These are phyloP conservation scores for Beauveria asiatica DNA, from an alignment of 2,329 filamentous ascomycete genomes.

Conservation along the genomic window DNA sequence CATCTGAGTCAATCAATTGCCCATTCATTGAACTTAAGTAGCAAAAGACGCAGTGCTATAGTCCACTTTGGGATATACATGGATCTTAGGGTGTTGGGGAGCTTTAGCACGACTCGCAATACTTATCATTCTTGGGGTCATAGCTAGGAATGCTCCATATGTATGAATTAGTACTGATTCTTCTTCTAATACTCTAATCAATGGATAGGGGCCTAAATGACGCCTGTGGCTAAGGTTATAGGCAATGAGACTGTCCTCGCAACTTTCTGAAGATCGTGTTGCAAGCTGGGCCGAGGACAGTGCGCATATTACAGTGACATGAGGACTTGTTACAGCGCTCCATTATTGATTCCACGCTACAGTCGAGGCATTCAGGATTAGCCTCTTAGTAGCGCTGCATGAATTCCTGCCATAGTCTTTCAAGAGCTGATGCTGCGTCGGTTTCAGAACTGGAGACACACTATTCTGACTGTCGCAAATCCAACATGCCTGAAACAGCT, in stretches of 20 bases:
- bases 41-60: neutral
- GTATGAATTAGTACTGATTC: too few species aligned
- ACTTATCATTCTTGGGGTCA: neutral
- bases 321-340: neutral
- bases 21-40: neutral
- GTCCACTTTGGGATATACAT: neutral
- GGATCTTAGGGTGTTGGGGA: neutral
- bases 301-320: neutral
- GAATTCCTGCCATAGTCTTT: neutral
- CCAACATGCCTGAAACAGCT: constrained; percentile 7
- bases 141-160: neutral
- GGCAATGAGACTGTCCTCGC: neutral
- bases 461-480: constrained; percentile 3
- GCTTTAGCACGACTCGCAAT: neutral
- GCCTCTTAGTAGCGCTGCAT: neutral
- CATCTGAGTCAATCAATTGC: neutral
- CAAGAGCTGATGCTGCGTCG: constrained; percentile 7
- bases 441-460: constrained; percentile 6
- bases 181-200: neutral
- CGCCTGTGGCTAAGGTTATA: neutral
- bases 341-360: neutral
- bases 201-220: neutral
- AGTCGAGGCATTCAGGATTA: neutral
- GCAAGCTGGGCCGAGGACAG: neutral
- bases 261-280: neutral